These are phyloP conservation scores for Plasmodium ovale DNA, from an alignment of 169 alveolate species.

Conservation along the genomic window DNA sequence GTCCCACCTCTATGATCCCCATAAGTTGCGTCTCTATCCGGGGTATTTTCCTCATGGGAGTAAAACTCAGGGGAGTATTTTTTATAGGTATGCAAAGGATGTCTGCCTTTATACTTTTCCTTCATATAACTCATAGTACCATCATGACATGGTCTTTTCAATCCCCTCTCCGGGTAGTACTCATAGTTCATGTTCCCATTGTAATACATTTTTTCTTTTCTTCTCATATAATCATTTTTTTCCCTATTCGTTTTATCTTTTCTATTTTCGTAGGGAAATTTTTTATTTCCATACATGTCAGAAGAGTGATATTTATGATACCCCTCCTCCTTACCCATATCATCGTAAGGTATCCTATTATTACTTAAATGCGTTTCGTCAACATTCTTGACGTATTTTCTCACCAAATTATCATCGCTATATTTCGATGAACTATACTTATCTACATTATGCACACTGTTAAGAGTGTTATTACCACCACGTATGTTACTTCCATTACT, in stretches of 20 bases:
- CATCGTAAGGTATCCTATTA: conserved; percentile 19
- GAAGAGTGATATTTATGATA: conserved; percentile 17
- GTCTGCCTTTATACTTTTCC: conserved; percentile 24
- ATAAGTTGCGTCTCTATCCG: conserved; percentile 8
- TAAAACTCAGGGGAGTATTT: conserved; percentile 25
- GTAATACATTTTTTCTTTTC: conserved; percentile 11
- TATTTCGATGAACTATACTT: background rate
- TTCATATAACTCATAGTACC: conserved; percentile 3
- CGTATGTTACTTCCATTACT: background rate
- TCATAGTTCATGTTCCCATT: conserved; percentile 35
- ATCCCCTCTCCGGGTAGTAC: conserved; percentile 11
- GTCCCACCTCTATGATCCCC: conserved; percentile 14
- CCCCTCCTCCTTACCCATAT: conserved; percentile 28
- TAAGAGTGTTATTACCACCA: background rate
- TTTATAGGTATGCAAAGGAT: background rate
- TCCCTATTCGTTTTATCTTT: conserved; percentile 29
- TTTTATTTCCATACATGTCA: conserved; percentile 30
- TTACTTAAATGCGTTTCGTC: conserved; percentile 14
- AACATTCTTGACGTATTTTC: conserved; percentile 32
- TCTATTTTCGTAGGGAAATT: conserved; percentile 24
- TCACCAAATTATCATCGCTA: background rate
- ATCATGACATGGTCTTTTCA: conserved; percentile 52
- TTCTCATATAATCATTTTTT: conserved; percentile 14
- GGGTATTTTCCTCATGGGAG: conserved; percentile 6
- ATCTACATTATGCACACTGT: background rate